Evolutionary conservation across 805 yeast species (phyloP).

Genomic region (Priceomyces fermenticarens): DNA sequence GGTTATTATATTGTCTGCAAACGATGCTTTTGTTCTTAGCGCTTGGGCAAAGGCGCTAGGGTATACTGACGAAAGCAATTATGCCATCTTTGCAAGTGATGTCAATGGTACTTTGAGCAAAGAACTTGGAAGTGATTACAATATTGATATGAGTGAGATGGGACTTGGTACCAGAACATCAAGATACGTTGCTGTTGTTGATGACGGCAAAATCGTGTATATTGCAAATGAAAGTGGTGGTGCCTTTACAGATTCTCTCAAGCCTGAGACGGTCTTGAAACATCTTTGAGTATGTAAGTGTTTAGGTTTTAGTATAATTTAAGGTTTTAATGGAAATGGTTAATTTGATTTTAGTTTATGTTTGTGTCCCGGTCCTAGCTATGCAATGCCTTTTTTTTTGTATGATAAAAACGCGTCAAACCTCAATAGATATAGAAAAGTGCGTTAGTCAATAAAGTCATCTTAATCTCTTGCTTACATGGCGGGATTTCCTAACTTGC

Average conservation of each 20-base stretch:
- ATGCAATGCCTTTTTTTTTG: too few species aligned
- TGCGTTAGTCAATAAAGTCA: background rate
- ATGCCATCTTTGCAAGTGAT: constrained; percentile 61
- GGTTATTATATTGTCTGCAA: constrained; percentile 61
- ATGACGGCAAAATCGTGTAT: constrained; percentile 40
- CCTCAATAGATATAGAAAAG: background rate
- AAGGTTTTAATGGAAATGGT: too few species aligned
- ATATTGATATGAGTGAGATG: constrained; percentile 47
- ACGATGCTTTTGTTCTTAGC: constrained; percentile 67
- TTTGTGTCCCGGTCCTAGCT: too few species aligned
- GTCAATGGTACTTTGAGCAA: constrained; percentile 58
- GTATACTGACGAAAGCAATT: constrained; percentile 28
- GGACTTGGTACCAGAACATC: constrained; percentile 60
- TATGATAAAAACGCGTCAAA: too few species aligned
- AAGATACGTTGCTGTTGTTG: constrained; percentile 72
- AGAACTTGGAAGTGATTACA: constrained; percentile 52
- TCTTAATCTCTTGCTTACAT: constrained; percentile 3
- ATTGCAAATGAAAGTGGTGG: constrained; percentile 25
- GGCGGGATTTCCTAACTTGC: constrained; percentile 34
- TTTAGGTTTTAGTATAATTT: too few species aligned
- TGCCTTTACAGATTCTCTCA: constrained; percentile 22
- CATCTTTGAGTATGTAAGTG: background rate
- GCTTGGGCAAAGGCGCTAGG: constrained; percentile 65
- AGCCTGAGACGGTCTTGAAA: constrained; percentile 21
- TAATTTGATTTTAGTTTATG: too few species aligned